Evolutionary conservation across 2,329 filamentous ascomycete species (phyloP), one percentile per base, ranked within the genome.

Genomic region (Penicillium sp.): DNA sequence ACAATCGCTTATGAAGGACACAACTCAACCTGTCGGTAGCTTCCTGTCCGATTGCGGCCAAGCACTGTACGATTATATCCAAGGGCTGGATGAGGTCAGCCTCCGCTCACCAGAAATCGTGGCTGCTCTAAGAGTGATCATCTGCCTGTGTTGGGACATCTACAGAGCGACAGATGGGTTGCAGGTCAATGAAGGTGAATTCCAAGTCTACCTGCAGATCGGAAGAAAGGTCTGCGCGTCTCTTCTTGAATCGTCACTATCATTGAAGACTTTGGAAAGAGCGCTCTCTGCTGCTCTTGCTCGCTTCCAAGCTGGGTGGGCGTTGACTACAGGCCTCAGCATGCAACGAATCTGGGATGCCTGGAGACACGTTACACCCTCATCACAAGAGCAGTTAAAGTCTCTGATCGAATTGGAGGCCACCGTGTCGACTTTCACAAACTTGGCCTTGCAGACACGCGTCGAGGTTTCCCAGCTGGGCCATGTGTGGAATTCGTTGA

Each of bases 301-400:
- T 40, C 82, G 82, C 51, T 94, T 96, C 69, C 82, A 85, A 24
- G 82, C 85, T 16, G 87, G 86, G 2, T 93, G 92, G 77, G 86
- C 87, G 56, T 78, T 96, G 14, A 87, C 81, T 0, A 92, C 89
- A 2, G 92, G 92, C 0, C 78, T 92, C 13, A 88, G 86, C 64
- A 95, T 96, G 90, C 90, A 95, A 70, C 73, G 79, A 9, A 81
- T 96, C 5, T 96, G 93, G 94, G 84, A 85, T 43, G 69, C 80
- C 1, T 85, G 96, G 69, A 85, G 89, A 54, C 91, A 92, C 35
- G 69, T 69, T 11, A 83, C 82, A 3, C 78, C 84, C 44, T 65
- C 69, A 16, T 73, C 70, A 27, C 65, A 70, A 54, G 60, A 64
- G 6, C 74, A 77, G 56, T 59, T 78, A 43, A 59, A 65, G 47